phyloP scores from a whole-genome alignment of 2,329 filamentous ascomycete species.

The Cladosporium sp. region DNA sequence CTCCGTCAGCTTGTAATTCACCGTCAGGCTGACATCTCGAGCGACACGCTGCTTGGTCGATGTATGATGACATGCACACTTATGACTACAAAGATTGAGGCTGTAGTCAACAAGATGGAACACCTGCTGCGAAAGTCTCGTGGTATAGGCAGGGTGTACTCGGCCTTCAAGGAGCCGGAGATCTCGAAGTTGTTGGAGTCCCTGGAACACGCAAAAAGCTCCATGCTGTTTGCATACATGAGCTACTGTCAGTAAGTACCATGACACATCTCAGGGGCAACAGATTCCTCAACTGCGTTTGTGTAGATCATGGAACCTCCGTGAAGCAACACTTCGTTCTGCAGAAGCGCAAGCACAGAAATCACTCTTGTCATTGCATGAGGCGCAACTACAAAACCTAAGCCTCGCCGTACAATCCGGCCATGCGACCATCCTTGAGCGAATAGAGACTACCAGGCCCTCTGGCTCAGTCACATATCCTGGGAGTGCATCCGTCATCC shows the following conservation, averaged over 20 bases:
- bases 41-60: background rate
- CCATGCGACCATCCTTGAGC: background rate
- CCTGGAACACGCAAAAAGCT: constrained; percentile 19
- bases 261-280: background rate
- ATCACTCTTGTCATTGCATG: too few species aligned
- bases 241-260: constrained; percentile 1
- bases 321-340: background rate
- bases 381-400: too few species aligned
- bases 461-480: too few species aligned
- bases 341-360: background rate
- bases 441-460: too few species aligned
- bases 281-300: too few species aligned
- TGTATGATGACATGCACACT: constrained; percentile 7
- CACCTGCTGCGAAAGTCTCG: background rate
- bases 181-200: constrained; percentile 2
- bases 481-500: too few species aligned
- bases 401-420: background rate
- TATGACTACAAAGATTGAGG: background rate
- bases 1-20: constrained; percentile 2
- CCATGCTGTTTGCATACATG: background rate
- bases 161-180: constrained; percentile 13
- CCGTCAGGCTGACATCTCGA: background rate
- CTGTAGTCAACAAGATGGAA: constrained; percentile 6
- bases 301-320: background rate
- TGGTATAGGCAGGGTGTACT: constrained; percentile 7